Conservation (phyloP, 2,329 filamentous ascomycete species). For the Botrytis cinerea region DNA sequence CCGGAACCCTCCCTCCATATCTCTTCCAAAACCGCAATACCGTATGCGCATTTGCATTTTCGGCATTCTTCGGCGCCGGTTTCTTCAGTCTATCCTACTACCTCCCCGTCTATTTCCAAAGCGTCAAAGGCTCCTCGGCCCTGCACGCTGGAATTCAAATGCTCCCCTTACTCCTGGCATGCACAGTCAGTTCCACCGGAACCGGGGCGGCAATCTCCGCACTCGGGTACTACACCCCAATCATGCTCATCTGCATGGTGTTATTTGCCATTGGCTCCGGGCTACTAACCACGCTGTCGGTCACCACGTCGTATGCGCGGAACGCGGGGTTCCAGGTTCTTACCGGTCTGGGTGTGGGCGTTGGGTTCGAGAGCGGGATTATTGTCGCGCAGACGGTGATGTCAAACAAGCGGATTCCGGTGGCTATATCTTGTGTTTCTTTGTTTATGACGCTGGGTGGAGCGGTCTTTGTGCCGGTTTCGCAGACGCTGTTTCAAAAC, state of each 20-base stretch:
- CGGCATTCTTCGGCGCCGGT: conserved; percentile 32
- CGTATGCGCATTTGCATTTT: conserved; percentile 27
- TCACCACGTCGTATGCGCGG: conserved; percentile 46
- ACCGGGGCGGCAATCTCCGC: conserved; percentile 44
- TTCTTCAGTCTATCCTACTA: conserved; percentile 40
- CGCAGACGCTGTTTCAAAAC: conserved; percentile 68
- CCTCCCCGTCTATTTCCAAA: conserved; percentile 42
- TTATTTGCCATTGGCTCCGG: conserved; percentile 45
- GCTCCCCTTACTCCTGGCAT: conserved; percentile 47
- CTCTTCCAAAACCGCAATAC: conserved; percentile 39
- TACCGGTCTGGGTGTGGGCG: conserved; percentile 32
- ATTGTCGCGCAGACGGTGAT: conserved; percentile 53
- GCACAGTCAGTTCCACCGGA: conserved; percentile 46
- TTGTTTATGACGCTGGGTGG: conserved; percentile 69
- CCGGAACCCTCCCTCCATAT: conserved; percentile 44
- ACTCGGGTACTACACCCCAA: conserved; percentile 50
- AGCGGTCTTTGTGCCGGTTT: conserved; percentile 64
- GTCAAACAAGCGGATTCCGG: conserved; percentile 51
- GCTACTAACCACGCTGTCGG: conserved; percentile 47
- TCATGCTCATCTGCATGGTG: conserved; percentile 46
- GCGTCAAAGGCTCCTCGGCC: conserved; percentile 44
- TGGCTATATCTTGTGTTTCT: conserved; percentile 53
- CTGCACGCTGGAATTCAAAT: conserved; percentile 48
- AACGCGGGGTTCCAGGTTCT: conserved; percentile 64
- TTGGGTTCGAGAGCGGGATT: conserved; percentile 34